Evolutionary conservation across 2,329 filamentous ascomycete species (phyloP), one percentile per base, ranked within the genome.

Genomic region (Colletotrichum brevisporum): DNA sequence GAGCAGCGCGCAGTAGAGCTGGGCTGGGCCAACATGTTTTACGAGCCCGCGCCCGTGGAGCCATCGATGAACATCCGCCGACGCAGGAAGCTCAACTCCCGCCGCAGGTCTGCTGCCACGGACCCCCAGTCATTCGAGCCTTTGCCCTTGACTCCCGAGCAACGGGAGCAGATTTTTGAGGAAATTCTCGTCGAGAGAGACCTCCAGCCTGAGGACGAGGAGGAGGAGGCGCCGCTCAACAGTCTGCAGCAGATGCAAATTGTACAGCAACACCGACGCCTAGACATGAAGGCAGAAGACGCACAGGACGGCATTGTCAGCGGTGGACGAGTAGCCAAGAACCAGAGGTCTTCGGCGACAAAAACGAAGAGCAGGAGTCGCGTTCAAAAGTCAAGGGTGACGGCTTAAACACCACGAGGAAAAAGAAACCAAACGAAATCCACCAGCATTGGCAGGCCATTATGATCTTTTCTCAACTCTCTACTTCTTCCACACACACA

Each of bases 1-100:
- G 83, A 86, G 70, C 80, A 83, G 73, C 84, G 84, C 72, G 78
- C 88, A 2, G 83, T 87, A 62, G 82, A 83, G 69, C 71, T 80
- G 50, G 84, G 82, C 61, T 76, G 86, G 56, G 83, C 86, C 63
- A 83, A 86, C 63, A 75, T 81, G 41, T 80, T 73, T 48, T 53
- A 76, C 26, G 79, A 82, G 55, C 54, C 66, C 48, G 15, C 56
- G 26, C 48, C 61, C 3, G 78, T 83, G 64, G 77, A 80, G 4
- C 64, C 83, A 15, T 82, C 82, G 56, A 76, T 78, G 54, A 74
- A 72, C 15, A 71, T 79, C 5, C 79, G 80, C 31, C 80, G 83
- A 4, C 81, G 84, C n/a, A 80, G 81, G 52, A 83, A 82, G 68
- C 75, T 80, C n/a, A 79, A 78, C 68, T 74, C 73, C 56, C 72